These are phyloP conservation scores for Phyllosticta citrichinensis DNA, from an alignment of 2,329 filamentous ascomycete genomes.

Conservation along the genomic window DNA sequence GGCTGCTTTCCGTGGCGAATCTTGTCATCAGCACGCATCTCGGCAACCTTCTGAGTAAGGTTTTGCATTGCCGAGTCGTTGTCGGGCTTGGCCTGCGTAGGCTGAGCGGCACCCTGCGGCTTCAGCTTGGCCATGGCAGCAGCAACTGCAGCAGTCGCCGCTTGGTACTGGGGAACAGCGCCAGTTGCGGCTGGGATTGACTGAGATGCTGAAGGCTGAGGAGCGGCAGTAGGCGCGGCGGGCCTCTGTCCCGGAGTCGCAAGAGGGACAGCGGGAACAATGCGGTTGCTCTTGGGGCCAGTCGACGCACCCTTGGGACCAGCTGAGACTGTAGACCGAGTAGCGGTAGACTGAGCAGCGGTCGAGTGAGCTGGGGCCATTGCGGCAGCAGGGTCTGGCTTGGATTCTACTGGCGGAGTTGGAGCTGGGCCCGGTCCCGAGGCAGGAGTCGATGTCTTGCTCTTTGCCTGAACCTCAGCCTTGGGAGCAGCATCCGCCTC, in stretches of 20 bases:
- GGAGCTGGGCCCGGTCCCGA: slow-evolving; percentile 34
- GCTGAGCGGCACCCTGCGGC: slow-evolving; percentile 15
- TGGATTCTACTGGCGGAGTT: slow-evolving; percentile 56
- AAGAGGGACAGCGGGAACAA: slow-evolving; percentile 58
- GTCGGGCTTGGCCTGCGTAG: slow-evolving; percentile 20
- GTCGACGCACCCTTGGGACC: slow-evolving; percentile 28
- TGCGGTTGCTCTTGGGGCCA: slow-evolving; percentile 40
- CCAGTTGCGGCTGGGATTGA: slow-evolving; percentile 19
- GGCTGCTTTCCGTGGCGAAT: slow-evolving; percentile 41
- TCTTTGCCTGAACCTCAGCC: slow-evolving; percentile 43
- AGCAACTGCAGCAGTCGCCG: slow-evolving; percentile 67
- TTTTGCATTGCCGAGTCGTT: slow-evolving; percentile 53
- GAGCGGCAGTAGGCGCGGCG: slow-evolving; percentile 33
- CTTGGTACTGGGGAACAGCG: slow-evolving; percentile 39
- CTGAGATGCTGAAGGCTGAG: slow-evolving; percentile 22
- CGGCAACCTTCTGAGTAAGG: slow-evolving; percentile 62
- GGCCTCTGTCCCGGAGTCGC: slow-evolving; percentile 31
- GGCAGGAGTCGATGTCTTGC: slow-evolving; percentile 28
- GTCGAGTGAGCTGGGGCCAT: slow-evolving; percentile 40
- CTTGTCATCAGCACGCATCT: slow-evolving; percentile 58
- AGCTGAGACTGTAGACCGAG: slow-evolving; percentile 24
- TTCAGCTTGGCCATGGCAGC: slow-evolving; percentile 65
- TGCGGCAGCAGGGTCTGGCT: slow-evolving; percentile 51
- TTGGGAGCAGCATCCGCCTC: slow-evolving; percentile 39
- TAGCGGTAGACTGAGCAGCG: slow-evolving; percentile 32